A percentile compares a stretch with the other conserved stretches of the same genome.
Conservation (phyloP, 2,329 filamentous ascomycete species). For the Ambrosiella xylebori region DNA sequence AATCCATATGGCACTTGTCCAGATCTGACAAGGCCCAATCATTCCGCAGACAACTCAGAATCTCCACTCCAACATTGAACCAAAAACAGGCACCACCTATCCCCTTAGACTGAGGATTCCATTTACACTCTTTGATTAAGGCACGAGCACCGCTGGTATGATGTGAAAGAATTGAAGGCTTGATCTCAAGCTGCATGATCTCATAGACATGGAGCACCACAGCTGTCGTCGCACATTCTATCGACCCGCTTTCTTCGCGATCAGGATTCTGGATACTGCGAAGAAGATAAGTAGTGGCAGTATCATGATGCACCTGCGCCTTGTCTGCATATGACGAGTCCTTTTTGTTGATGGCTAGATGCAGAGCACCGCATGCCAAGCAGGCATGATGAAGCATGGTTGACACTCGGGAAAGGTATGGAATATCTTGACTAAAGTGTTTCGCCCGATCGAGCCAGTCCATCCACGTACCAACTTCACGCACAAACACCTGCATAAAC, state of each 20-base stretch:
- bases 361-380: conserved; percentile 72
- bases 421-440: conserved; percentile 73
- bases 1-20: conserved; percentile 74
- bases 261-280: conserved; percentile 68
- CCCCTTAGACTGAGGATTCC: conserved; percentile 64
- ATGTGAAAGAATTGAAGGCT: conserved; percentile 62
- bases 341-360: conserved; percentile 54
- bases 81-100: conserved; percentile 84
- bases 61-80: conserved; percentile 79
- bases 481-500: conserved; percentile 86
- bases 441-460: conserved; percentile 74
- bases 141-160: conserved; percentile 75
- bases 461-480: conserved; percentile 88
- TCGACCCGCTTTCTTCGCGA: conserved; percentile 42
- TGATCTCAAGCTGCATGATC: conserved; percentile 48
- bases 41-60: conserved; percentile 74
- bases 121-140: conserved; percentile 75
- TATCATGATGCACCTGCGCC: conserved; percentile 42
- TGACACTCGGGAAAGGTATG: conserved; percentile 63
- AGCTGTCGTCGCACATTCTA: conserved; percentile 72
- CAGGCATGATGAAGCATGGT: conserved; percentile 82
- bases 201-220: conserved; percentile 86
- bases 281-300: conserved; percentile 61
- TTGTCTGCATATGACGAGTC: conserved; percentile 22
- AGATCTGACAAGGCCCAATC: conserved; percentile 80